A percentile compares a stretch with the other conserved stretches of the same genome.
These are phyloP conservation scores for Craspedostauros australis DNA, from an alignment of 108 stramenopile species.

Conservation along the genomic window DNA sequence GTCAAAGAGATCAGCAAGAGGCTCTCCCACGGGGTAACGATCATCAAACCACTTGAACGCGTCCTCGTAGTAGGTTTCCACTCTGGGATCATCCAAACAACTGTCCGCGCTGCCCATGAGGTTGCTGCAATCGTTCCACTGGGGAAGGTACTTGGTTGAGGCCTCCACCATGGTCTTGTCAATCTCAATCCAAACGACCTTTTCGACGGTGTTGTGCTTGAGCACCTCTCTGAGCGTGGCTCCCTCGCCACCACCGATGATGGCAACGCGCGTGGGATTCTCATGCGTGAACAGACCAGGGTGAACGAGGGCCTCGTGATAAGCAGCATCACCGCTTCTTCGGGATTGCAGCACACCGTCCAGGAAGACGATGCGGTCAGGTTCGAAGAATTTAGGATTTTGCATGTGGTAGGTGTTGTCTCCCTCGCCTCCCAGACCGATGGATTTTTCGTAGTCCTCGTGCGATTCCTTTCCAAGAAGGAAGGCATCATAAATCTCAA, in stretches of 20 bases:
- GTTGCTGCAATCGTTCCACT: constrained; percentile 50
- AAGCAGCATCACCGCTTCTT: constrained; percentile 14
- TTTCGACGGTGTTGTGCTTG: constrained; percentile 81
- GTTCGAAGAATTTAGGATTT: constrained; percentile 26
- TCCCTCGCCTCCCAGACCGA: constrained; percentile 1
- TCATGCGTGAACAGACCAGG: constrained; percentile 88
- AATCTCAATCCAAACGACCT: constrained; percentile 44
- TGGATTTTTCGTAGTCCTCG: constrained; percentile 24
- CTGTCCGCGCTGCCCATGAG: constrained; percentile 21
- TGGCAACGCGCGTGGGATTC: constrained; percentile 58
- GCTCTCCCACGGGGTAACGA: constrained; percentile 29
- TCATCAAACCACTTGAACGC: constrained; percentile 67
- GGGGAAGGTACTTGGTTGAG: constrained; percentile 25
- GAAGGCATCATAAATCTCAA: constrained; percentile 59
- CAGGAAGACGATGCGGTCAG: constrained; percentile 45
- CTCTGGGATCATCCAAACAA: constrained; percentile 67
- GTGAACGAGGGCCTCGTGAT: constrained; percentile 83
- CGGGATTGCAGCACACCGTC: constrained; percentile 58
- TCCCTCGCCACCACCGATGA: constrained; percentile 80
- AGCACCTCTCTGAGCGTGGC: constrained; percentile 77
- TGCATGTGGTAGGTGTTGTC: constrained; percentile 30
- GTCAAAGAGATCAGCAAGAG: too few species aligned
- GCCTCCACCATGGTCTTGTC: constrained; percentile 43
- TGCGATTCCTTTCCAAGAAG: constrained; percentile 14
- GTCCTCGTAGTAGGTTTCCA: constrained; percentile 29